Conservation (phyloP, 2,329 filamentous ascomycete species). For the Onygenales sp. region DNA sequence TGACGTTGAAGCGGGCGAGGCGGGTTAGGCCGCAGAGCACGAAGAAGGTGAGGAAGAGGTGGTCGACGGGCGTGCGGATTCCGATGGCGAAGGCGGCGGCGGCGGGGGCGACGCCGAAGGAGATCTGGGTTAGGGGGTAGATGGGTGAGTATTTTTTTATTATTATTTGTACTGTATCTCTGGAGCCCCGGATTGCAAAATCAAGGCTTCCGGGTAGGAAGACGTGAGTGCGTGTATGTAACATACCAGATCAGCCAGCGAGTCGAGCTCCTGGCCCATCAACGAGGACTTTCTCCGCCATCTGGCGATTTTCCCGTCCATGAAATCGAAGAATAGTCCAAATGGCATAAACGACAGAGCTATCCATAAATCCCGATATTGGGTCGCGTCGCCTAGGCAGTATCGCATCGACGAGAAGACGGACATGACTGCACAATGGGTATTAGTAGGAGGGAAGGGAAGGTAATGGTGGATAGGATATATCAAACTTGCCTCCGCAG, state of each 20-base stretch:
- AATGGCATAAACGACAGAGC: slow-evolving; percentile 84
- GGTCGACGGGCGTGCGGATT: slow-evolving; percentile 73
- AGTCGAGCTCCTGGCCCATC: slow-evolving; percentile 97
- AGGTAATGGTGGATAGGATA: not conserved
- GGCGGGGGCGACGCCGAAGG: slow-evolving; percentile 86
- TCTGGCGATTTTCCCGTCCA: slow-evolving; percentile 91
- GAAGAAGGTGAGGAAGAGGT: slow-evolving; percentile 72
- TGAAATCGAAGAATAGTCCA: slow-evolving; percentile 93
- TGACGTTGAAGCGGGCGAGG: slow-evolving; percentile 95
- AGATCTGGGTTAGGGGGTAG: slow-evolving; percentile 54
- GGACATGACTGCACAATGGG: slow-evolving; percentile 61
- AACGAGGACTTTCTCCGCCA: slow-evolving; percentile 96
- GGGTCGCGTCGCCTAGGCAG: slow-evolving; percentile 61
- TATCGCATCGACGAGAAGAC: slow-evolving; percentile 93
- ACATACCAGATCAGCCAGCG: slow-evolving; percentile 81
- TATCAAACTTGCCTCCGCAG: slow-evolving; percentile 35
- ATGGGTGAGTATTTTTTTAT: not conserved
- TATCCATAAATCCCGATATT: slow-evolving; percentile 63
- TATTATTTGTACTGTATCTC: not conserved
- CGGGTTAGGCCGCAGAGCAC: slow-evolving; percentile 90
- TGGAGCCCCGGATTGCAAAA: too few species aligned
- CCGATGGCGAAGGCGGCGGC: slow-evolving; percentile 82
- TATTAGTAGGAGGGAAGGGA: slow-evolving; percentile 2
- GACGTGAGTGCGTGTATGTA: not conserved
- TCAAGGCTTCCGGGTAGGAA: not conserved